Evolutionary conservation across 345 rosid species (phyloP).

Genomic region (Camelina sativa): DNA sequence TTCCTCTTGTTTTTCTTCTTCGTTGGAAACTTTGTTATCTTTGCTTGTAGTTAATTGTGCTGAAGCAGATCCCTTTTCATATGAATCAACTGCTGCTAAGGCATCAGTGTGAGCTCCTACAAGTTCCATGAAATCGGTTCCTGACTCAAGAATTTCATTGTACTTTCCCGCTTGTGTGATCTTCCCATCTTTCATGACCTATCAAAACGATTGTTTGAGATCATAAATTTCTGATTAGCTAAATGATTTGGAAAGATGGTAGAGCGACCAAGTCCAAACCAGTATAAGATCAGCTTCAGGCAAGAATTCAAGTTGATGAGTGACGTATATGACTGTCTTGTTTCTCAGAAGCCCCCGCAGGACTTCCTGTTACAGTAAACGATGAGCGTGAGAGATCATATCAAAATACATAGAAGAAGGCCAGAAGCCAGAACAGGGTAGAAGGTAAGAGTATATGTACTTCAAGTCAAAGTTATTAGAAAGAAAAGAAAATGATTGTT

Average conservation of each 20-base stretch:
- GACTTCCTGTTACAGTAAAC: conserved; percentile 56
- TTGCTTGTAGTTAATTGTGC: conserved; percentile 36
- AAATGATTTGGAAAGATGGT: conserved; percentile 7
- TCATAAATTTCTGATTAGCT: not conserved
- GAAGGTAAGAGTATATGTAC: conserved; percentile 3
- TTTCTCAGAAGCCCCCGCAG: conserved; percentile 51
- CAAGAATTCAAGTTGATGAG: conserved; percentile 70
- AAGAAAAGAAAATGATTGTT: conserved; percentile 26
- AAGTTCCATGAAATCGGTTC: conserved; percentile 70
- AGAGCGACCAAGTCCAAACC: conserved; percentile 43
- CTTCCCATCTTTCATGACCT: conserved; percentile 86
- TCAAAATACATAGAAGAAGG: conserved; percentile 6
- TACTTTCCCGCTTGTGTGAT: conserved; percentile 76
- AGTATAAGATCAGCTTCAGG: conserved; percentile 65
- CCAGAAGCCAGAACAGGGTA: not conserved
- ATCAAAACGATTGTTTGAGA: conserved; percentile 36
- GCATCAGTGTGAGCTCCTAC: conserved; percentile 66
- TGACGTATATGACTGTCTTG: conserved; percentile 65
- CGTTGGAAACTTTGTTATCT: conserved; percentile 39
- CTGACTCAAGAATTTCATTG: conserved; percentile 52
- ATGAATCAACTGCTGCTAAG: conserved; percentile 47
- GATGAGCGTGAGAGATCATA: conserved; percentile 24
- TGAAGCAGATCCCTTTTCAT: conserved; percentile 52
- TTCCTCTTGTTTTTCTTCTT: conserved; percentile 42
- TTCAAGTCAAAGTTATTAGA: conserved; percentile 20